Conservation (phyloP, 2,329 filamentous ascomycete species). For the Exserohilum rostratum region DNA sequence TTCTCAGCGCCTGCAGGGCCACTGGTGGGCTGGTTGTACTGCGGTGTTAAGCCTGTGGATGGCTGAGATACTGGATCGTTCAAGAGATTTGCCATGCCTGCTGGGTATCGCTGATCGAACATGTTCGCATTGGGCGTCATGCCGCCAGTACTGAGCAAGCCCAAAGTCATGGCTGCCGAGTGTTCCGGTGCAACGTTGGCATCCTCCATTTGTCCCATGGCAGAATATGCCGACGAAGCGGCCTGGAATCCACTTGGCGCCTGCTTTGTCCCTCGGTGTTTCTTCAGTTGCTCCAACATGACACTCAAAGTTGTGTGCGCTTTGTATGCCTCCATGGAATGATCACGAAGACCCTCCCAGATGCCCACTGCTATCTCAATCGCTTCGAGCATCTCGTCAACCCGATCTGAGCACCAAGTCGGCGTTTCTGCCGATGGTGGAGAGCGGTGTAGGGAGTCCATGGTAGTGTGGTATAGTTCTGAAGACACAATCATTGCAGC, state of each 20-base stretch:
- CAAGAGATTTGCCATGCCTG: slow-evolving; percentile 47
- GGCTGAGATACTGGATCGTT: slow-evolving; percentile 45
- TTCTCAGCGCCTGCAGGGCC: slow-evolving; percentile 45
- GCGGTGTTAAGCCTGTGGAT: slow-evolving; percentile 41
- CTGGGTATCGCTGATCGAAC: slow-evolving; percentile 49
- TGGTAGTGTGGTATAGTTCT: slow-evolving; percentile 74
- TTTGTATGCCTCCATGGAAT: slow-evolving; percentile 89
- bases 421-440: slow-evolving; percentile 46
- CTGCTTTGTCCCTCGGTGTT: slow-evolving; percentile 47
- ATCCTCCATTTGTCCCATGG: slow-evolving; percentile 52
- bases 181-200: slow-evolving; percentile 66
- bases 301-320: slow-evolving; percentile 80
- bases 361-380: slow-evolving; percentile 77
- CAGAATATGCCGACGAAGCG: slow-evolving; percentile 36
- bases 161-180: slow-evolving; percentile 72
- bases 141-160: slow-evolving; percentile 68
- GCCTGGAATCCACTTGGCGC: slow-evolving; percentile 40
- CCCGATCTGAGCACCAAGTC: slow-evolving; percentile 56
- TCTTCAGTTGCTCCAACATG: slow-evolving; percentile 79
- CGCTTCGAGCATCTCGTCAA: slow-evolving; percentile 75
- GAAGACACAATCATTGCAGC: slow-evolving; percentile 84
- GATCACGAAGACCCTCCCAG: slow-evolving; percentile 78
- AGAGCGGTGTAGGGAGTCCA: slow-evolving; percentile 48
- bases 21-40: slow-evolving; percentile 41
- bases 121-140: slow-evolving; percentile 59